A percentile compares a stretch with the other conserved stretches of the same genome.
phyloP scores from a whole-genome alignment of 495 filamentous ascomycete genomes.

The Podospora fimiseda region DNA sequence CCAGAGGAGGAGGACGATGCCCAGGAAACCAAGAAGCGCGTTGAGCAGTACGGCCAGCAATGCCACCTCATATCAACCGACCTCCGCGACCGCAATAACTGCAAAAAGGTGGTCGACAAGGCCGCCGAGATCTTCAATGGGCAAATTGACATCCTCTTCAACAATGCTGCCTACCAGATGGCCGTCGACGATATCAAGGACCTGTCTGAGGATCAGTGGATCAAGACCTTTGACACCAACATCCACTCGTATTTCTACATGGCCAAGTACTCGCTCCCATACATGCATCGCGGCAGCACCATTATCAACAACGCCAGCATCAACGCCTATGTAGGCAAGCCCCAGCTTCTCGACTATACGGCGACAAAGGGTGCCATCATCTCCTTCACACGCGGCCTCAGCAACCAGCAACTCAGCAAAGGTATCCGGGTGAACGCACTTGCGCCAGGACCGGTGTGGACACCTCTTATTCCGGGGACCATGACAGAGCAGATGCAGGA shows the following conservation, averaged over 20 bases:
- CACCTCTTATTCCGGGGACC: slow-evolving; percentile 71
- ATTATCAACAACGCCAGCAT: slow-evolving; percentile 82
- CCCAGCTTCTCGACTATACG: slow-evolving; percentile 81
- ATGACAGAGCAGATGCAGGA: slow-evolving; percentile 67
- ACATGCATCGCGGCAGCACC: slow-evolving; percentile 67
- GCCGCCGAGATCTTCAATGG: slow-evolving; percentile 57
- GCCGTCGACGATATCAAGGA: slow-evolving; percentile 67
- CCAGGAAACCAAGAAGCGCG: slow-evolving; percentile 60
- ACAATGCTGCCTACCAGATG: slow-evolving; percentile 75
- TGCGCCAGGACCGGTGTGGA: slow-evolving; percentile 80
- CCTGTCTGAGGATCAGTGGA: slow-evolving; percentile 75
- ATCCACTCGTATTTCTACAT: slow-evolving; percentile 72
- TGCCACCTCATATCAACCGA: slow-evolving; percentile 58
- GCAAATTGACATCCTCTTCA: slow-evolving; percentile 66
- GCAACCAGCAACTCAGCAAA: slow-evolving; percentile 63
- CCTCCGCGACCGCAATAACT: slow-evolving; percentile 56
- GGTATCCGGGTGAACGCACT: slow-evolving; percentile 80
- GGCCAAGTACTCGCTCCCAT: slow-evolving; percentile 68
- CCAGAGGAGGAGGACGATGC: slow-evolving; percentile 74
- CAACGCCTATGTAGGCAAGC: slow-evolving; percentile 77
- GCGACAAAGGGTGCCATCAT: slow-evolving; percentile 78
- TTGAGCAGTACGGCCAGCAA: slow-evolving; percentile 58
- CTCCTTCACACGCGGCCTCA: slow-evolving; percentile 71
- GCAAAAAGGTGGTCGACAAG: slow-evolving; percentile 61
- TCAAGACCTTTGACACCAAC: slow-evolving; percentile 67